Evolutionary conservation across 345 rosid species (phyloP).

Genomic region (Syzygium oleosum): DNA sequence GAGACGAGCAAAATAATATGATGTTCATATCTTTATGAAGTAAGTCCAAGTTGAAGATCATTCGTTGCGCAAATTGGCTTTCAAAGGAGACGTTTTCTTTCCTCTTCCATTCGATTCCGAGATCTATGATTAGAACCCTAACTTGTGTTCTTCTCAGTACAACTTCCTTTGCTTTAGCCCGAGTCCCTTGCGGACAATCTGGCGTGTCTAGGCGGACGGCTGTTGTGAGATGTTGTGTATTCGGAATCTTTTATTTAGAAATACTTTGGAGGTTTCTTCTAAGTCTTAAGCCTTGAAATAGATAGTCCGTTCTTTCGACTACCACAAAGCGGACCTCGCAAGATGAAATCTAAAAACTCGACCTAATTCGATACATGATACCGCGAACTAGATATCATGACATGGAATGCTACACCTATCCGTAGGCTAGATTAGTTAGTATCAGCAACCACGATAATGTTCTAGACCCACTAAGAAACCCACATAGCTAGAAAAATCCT

Average conservation of each 20-base stretch:
- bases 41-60: background rate
- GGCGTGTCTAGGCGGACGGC: no score
- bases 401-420: background rate
- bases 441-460: background rate
- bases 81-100: background rate
- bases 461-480: background rate
- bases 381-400: no score
- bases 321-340: background rate
- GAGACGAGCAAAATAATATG: background rate
- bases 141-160: no score
- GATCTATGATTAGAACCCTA: background rate
- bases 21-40: background rate
- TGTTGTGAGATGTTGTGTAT: no score
- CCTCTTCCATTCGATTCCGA: background rate
- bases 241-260: no score
- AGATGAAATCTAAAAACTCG: background rate
- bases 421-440: background rate
- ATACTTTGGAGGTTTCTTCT: background rate
- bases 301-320: accelerated
- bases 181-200: no score
- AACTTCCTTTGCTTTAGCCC: no score
- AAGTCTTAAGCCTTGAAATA: background rate
- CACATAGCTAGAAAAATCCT: background rate
- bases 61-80: background rate
- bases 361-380: background rate